phyloP scores from a whole-genome alignment of 306 rosid species.

The Parietaria judaica region DNA sequence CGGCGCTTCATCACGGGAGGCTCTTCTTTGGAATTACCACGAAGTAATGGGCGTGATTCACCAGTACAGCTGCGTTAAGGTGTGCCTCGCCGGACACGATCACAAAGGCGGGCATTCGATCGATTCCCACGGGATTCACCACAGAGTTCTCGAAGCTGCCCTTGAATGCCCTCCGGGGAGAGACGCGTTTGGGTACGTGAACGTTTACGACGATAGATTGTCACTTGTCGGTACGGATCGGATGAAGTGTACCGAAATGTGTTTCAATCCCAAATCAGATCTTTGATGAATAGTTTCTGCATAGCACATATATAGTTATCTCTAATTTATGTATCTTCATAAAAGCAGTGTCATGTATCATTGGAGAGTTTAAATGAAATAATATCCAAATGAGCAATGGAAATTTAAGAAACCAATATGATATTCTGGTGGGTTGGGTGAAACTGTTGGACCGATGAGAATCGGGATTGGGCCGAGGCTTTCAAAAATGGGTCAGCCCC shows the following conservation, averaged over 20 bases:
- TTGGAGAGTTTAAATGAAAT: background rate
- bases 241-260: conserved; percentile 53
- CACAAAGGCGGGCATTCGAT: conserved; percentile 71
- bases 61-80: conserved; percentile 63
- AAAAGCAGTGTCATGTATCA: background rate
- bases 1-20: conserved; percentile 44
- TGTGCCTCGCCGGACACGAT: conserved; percentile 74
- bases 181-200: conserved; percentile 57
- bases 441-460: background rate
- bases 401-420: background rate
- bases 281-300: conserved; percentile 5
- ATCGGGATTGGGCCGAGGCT: too few species aligned
- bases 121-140: conserved; percentile 82
- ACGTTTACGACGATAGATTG: conserved; percentile 56
- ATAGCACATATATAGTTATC: too few species aligned
- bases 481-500: too few species aligned
- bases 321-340: too few species aligned
- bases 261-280: conserved; percentile 36
- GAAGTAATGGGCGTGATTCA: conserved; percentile 72
- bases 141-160: conserved; percentile 86
- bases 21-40: conserved; percentile 77
- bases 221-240: conserved; percentile 59
- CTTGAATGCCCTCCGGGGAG: conserved; percentile 84
- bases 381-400: background rate
- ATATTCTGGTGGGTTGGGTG: too few species aligned